Evolutionary conservation across 148 eudicot species (phyloP).

Genomic region (Rhododendron henanense): DNA sequence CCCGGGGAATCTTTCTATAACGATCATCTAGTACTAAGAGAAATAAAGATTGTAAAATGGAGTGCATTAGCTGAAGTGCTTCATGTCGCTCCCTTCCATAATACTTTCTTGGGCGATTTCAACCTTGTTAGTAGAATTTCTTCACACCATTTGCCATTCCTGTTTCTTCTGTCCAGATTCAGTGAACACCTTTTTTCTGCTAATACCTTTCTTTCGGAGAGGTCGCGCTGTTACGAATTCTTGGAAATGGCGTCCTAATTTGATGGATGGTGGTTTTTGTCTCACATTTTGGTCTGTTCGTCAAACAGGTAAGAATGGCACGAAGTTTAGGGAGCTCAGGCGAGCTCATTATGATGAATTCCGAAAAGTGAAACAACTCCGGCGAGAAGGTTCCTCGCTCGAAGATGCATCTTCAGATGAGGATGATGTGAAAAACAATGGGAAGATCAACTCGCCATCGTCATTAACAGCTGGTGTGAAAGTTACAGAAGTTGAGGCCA

Average conservation of each 20-base stretch:
- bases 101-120: background rate
- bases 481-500: conserved; percentile 29
- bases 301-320: background rate
- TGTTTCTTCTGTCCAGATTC: background rate
- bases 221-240: background rate
- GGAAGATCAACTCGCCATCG: conserved; percentile 35
- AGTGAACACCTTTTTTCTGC: background rate
- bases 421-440: conserved; percentile 11
- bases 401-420: conserved; percentile 64
- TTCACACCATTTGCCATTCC: background rate
- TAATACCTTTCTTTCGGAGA: background rate
- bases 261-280: background rate
- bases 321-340: conserved; percentile 61
- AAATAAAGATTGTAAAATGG: background rate
- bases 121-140: background rate
- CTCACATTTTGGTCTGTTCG: background rate
- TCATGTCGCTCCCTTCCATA: background rate
- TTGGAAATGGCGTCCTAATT: background rate
- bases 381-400: conserved; percentile 47
- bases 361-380: conserved; percentile 73
- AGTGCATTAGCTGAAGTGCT: background rate
- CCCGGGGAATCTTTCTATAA: background rate
- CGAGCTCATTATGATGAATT: conserved; percentile 87
- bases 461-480: conserved; percentile 37
- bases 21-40: background rate